Evolutionary conservation across 495 filamentous ascomycete species (phyloP).

Genomic region (Wilcoxina mikolae): DNA sequence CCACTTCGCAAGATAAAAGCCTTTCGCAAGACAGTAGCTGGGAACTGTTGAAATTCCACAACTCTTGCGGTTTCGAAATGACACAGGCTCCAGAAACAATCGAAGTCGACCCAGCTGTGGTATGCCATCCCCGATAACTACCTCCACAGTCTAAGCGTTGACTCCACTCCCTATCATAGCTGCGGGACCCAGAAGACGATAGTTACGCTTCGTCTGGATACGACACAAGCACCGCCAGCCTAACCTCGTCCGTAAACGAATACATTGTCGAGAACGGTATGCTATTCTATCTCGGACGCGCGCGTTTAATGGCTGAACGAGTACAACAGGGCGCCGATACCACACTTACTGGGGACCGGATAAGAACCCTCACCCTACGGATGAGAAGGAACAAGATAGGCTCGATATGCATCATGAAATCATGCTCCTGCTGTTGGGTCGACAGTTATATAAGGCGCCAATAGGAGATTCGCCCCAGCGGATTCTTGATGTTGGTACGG

Average conservation of each 20-base stretch:
- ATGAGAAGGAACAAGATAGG: conserved; percentile 33
- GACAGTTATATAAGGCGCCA: conserved; percentile 45
- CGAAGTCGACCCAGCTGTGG: background rate
- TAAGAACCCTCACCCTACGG: conserved; percentile 33
- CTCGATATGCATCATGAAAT: conserved; percentile 32
- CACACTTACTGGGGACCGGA: conserved; percentile 45
- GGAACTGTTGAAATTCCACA: too few relatives aligned
- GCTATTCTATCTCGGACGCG: conserved; percentile 13
- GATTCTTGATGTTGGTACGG: conserved; percentile 49
- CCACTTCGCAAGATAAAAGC: too few relatives aligned
- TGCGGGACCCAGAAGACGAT: background rate
- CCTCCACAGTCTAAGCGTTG: background rate
- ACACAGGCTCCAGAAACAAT: too few relatives aligned
- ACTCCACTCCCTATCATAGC: background rate
- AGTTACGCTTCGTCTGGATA: background rate
- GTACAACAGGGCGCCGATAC: conserved; percentile 28
- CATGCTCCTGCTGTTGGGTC: conserved; percentile 36
- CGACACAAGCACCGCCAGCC: background rate
- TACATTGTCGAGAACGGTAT: conserved; percentile 40
- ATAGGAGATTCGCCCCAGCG: conserved; percentile 40
- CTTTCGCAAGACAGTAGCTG: too few relatives aligned
- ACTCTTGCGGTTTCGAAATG: too few relatives aligned
- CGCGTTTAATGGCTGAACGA: background rate
- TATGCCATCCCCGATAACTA: background rate
- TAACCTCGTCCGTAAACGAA: conserved; percentile 31